Conservation (phyloP, 169 alveolate genomes). For the Cytauxzoon felis region DNA sequence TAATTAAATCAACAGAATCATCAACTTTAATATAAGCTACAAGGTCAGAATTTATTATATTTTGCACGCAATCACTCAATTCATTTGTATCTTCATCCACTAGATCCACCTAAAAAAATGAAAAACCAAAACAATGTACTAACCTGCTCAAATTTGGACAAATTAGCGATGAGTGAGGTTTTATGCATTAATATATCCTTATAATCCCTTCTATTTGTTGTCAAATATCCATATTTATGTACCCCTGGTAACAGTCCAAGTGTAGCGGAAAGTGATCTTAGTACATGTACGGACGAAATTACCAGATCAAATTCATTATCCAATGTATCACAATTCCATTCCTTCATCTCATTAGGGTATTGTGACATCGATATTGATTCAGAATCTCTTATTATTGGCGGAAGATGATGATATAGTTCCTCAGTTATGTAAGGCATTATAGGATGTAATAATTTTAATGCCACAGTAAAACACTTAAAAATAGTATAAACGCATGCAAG, state of each 20-base stretch:
- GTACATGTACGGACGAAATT: constrained; percentile 61
- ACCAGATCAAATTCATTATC: constrained; percentile 56
- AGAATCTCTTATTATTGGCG: constrained; percentile 58
- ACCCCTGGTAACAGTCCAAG: constrained; percentile 74
- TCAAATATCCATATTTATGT: constrained; percentile 61
- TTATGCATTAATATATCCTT: constrained; percentile 46
- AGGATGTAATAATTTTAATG: constrained; percentile 92
- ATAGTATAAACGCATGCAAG: constrained; percentile 63
- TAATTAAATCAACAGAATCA: constrained; percentile 44
- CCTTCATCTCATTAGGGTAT: constrained; percentile 49
- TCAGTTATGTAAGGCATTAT: constrained; percentile 97
- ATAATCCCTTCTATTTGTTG: constrained; percentile 56
- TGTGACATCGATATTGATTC: constrained; percentile 64
- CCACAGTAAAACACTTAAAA: constrained; percentile 78
- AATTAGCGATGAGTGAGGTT: constrained; percentile 51
- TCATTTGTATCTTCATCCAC: constrained; percentile 14
- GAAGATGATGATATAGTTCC: constrained; percentile 92
- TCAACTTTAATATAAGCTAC: constrained; percentile 44
- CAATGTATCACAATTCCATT: constrained; percentile 40
- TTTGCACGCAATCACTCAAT: constrained; percentile 49
- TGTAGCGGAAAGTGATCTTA: constrained; percentile 70
- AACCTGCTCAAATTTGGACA: constrained; percentile 54
- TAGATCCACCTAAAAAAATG: constrained; percentile 12
- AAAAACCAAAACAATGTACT: not conserved
- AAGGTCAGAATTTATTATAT: constrained; percentile 20